phyloP scores from a whole-genome alignment of 2,329 filamentous ascomycete genomes.

The Calonectria ilicicola region DNA sequence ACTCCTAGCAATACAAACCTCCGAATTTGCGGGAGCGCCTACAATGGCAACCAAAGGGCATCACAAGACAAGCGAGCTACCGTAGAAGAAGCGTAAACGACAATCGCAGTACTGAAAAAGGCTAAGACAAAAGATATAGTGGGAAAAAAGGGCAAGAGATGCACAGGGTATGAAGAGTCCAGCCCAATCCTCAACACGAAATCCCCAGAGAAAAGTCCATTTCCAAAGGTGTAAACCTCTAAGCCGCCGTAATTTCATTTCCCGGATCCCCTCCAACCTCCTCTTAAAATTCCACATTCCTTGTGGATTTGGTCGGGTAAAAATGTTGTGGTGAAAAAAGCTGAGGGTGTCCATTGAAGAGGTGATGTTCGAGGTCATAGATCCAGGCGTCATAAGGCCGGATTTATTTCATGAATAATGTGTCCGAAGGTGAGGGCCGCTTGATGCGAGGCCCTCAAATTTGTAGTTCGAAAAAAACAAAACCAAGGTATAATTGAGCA shows the following conservation, averaged over 20 bases:
- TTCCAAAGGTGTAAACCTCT: slow-evolving; percentile 27
- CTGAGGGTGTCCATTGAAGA: slow-evolving; percentile 1
- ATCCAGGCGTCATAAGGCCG: slow-evolving; percentile 4
- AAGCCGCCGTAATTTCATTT: slow-evolving; percentile 16
- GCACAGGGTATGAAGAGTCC: slow-evolving; percentile 23
- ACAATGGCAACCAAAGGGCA: neutral
- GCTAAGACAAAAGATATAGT: neutral
- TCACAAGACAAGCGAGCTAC: neutral
- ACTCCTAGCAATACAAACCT: neutral
- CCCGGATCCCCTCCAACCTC: slow-evolving; percentile 8
- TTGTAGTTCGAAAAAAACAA: neutral
- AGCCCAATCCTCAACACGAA: slow-evolving; percentile 13
- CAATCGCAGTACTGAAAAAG: slow-evolving; percentile 2
- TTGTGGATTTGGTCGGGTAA: neutral
- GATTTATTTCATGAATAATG: neutral
- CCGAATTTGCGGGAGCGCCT: too few species aligned
- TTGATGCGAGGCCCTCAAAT: neutral
- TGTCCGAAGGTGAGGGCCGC: neutral
- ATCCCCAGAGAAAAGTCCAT: neutral
- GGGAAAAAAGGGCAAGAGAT: slow-evolving; percentile 7
- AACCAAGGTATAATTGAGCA: neutral
- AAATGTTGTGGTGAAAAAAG: neutral
- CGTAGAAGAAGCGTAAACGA: slow-evolving; percentile 1
- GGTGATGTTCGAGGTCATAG: neutral
- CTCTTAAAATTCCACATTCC: neutral